Evolutionary conservation across 106 monocot species (phyloP), one percentile per base, ranked within the genome.

Genomic region (Triglochin maritima): DNA sequence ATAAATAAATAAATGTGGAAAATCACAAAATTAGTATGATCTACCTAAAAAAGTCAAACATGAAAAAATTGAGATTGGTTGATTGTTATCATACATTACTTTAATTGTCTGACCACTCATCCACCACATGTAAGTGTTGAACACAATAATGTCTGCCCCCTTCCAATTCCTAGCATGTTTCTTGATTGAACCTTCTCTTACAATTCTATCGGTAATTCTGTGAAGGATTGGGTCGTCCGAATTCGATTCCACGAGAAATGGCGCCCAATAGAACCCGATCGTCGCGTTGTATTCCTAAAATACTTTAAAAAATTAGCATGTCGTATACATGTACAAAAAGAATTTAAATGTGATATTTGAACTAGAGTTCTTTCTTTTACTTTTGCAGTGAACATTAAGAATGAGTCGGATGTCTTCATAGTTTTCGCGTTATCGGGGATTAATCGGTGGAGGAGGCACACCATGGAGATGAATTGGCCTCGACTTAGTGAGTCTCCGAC

Each of bases 261-360:
- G 93, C 62, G 89, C 93, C 93, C 89, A 93, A 49, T 93, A 93
- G 76, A 93, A 93, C 78, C 89, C 89, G 17, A 93, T 82, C 44
- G 86, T 80, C 54, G 86, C 89, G 64, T 89, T 86, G 77, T 86
- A 93, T 3, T 86, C 80, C 93, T 93, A 52, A 14, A 56, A 42
- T 13, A 53, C 7, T 47, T n/a, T n/a, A n/a, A n/a, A n/a, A n/a
- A n/a, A n/a, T n/a, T n/a, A n/a, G n/a, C n/a, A n/a, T n/a, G n/a
- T n/a, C n/a, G n/a, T n/a, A n/a, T n/a, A n/a, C n/a, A n/a, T n/a
- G n/a, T n/a, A n/a, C n/a, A n/a, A n/a, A n/a, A n/a, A n/a, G n/a
- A n/a, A n/a, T n/a, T n/a, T n/a, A n/a, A n/a, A n/a, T n/a, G n/a
- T n/a, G n/a, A n/a, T n/a, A n/a, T n/a, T n/a, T n/a, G n/a, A n/a